Evolutionary conservation across 75 land plant species (phyloP).

Genomic region (Pseudotsuga menziesii): DNA sequence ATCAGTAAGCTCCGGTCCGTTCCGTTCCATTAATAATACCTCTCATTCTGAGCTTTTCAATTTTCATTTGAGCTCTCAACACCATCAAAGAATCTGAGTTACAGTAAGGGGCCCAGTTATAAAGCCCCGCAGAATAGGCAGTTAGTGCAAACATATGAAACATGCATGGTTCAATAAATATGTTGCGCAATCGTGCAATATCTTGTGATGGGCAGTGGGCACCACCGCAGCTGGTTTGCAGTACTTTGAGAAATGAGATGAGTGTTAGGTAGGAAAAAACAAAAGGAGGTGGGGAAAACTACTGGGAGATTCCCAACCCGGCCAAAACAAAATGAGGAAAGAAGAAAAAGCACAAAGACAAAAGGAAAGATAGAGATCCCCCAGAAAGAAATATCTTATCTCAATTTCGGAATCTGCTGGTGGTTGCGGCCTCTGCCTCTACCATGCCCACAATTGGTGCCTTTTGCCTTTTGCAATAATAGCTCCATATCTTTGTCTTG

Average conservation of each 20-base stretch:
- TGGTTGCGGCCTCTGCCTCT: no score
- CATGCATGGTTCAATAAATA: not conserved
- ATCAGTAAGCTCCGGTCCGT: not conserved
- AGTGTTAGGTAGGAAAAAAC: not conserved
- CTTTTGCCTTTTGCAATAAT: constrained; percentile 5
- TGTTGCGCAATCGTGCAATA: not conserved
- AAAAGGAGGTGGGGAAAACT: not conserved
- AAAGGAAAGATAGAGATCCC: constrained; percentile 1
- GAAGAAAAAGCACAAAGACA: not conserved
- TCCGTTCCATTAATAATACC: not conserved
- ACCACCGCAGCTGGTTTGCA: not conserved
- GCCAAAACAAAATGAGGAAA: no score
- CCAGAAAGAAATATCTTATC: not conserved
- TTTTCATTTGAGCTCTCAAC: not conserved
- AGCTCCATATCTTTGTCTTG: constrained; percentile 10
- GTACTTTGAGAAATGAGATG: not conserved
- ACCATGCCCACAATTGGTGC: not conserved
- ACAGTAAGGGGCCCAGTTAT: not conserved
- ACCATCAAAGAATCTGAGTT: no score
- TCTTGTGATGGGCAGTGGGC: not conserved
- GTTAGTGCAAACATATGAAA: not conserved
- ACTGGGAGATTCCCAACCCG: not conserved
- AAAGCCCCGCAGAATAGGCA: not conserved
- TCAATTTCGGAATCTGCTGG: not conserved
- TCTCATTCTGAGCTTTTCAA: not conserved